Evolutionary conservation across 495 filamentous ascomycete species (phyloP).

Genomic region (Immersiella caudata): DNA sequence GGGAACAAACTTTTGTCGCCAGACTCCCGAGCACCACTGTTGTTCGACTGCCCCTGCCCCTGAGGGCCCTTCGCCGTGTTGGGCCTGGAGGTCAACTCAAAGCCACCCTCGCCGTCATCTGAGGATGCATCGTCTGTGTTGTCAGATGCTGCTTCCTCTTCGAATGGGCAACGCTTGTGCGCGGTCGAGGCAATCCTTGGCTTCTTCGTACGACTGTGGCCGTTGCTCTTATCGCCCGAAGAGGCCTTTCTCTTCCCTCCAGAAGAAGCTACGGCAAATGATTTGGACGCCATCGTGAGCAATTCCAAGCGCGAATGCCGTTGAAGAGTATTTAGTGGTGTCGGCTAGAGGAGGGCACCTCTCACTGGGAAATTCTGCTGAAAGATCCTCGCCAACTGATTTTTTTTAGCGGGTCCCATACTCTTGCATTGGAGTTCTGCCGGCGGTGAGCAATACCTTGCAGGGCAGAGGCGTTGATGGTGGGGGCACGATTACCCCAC

Average conservation of each 20-base stretch:
- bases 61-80: constrained; percentile 16
- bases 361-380: constrained; percentile 8
- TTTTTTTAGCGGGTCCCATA: constrained; percentile 26
- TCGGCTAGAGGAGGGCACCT: neutral
- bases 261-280: constrained; percentile 20
- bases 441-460: constrained; percentile 46
- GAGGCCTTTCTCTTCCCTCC: constrained; percentile 47
- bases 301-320: neutral
- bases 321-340: neutral
- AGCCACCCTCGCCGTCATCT: constrained; percentile 41
- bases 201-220: constrained; percentile 46
- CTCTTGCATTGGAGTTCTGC: neutral
- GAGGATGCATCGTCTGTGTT: constrained; percentile 43
- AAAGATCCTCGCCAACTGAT: constrained; percentile 25
- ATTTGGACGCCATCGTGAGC: constrained; percentile 32
- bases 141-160: constrained; percentile 34
- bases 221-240: constrained; percentile 40
- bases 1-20: constrained; percentile 38
- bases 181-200: constrained; percentile 42
- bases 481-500: constrained; percentile 1
- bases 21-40: neutral
- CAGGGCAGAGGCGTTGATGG: constrained; percentile 22
- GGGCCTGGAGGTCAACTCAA: constrained; percentile 23
- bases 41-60: constrained; percentile 1
- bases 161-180: constrained; percentile 33